Conservation (phyloP, 345 rosid genomes). For the Brassica cretica region DNA sequence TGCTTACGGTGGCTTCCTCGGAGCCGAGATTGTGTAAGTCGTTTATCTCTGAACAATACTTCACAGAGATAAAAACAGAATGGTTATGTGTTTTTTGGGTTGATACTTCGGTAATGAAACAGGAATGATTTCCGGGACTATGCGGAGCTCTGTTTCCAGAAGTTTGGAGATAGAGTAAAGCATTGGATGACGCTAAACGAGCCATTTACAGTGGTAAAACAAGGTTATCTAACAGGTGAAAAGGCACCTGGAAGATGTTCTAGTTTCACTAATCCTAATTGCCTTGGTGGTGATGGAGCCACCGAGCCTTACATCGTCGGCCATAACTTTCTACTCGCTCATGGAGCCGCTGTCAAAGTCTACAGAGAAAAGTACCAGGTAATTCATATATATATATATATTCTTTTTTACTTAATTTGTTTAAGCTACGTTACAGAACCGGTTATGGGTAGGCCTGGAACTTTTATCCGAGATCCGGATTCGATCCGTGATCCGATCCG, state of each 20-base stretch:
- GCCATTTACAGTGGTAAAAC: conserved; percentile 34
- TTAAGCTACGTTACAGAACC: too few species aligned
- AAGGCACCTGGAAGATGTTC: conserved; percentile 45
- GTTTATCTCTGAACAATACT: too few species aligned
- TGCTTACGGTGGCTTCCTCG: conserved; percentile 12
- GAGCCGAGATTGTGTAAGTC: not conserved
- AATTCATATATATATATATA: too few species aligned
- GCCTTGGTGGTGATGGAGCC: conserved; percentile 38
- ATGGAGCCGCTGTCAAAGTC: conserved; percentile 43
- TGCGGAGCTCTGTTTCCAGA: conserved; percentile 48
- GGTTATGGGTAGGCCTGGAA: too few species aligned
- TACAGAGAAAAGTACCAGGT: conserved; percentile 44
- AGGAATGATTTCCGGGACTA: conserved; percentile 45
- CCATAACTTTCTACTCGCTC: conserved; percentile 45
- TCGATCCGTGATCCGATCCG: too few species aligned
- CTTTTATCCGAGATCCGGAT: too few species aligned
- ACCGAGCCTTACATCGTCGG: conserved; percentile 43
- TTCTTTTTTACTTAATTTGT: too few species aligned
- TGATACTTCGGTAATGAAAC: conserved; percentile 12
- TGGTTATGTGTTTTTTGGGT: not conserved
- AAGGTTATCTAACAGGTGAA: conserved; percentile 29
- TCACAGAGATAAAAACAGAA: too few species aligned
- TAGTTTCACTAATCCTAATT: conserved; percentile 29
- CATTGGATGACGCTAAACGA: conserved; percentile 49
- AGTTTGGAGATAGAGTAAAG: conserved; percentile 52